Conservation (phyloP, 2,329 filamentous ascomycete genomes). For the Exophiala aquamarina region DNA sequence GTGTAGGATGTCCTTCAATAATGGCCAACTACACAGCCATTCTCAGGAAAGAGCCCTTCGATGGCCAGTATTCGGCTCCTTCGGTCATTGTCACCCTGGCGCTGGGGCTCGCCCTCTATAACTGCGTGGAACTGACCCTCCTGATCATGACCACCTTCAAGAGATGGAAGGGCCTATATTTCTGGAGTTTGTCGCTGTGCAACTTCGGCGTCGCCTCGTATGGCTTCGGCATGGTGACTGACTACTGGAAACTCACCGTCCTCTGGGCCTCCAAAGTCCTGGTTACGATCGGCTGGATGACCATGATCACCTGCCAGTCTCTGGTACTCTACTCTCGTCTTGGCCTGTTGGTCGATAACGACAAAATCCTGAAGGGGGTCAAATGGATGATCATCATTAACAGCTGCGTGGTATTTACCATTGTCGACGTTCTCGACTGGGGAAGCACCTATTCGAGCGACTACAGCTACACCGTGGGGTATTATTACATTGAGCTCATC, state of each 20-base stretch:
- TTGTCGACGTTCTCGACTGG: conserved; percentile 45
- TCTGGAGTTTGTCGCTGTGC: conserved; percentile 47
- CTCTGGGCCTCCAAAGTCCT: conserved; percentile 40
- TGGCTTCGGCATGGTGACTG: conserved; percentile 46
- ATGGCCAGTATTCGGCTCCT: conserved; percentile 4
- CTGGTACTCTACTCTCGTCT: conserved; percentile 51
- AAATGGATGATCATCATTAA: conserved; percentile 47
- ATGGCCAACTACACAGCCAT: background rate
- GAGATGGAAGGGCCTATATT: conserved; percentile 47
- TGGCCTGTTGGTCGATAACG: conserved; percentile 39
- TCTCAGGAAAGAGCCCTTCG: conserved; percentile 3
- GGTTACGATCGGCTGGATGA: conserved; percentile 46
- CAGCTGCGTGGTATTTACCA: conserved; percentile 42
- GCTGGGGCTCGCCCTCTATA: conserved; percentile 49
- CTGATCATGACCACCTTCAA: conserved; percentile 50
- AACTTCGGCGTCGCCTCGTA: conserved; percentile 44
- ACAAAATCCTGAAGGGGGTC: conserved; percentile 39
- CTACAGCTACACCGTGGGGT: conserved; percentile 33
- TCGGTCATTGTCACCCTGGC: conserved; percentile 44
- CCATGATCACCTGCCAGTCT: conserved; percentile 50
- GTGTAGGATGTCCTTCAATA: background rate
- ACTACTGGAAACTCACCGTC: conserved; percentile 39
- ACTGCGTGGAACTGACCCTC: conserved; percentile 48
- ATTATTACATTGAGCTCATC: conserved; percentile 52
- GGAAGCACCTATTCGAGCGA: conserved; percentile 34